phyloP scores from a whole-genome alignment of 2,329 filamentous ascomycete species.

The Neopestalotiopsis sp. region DNA sequence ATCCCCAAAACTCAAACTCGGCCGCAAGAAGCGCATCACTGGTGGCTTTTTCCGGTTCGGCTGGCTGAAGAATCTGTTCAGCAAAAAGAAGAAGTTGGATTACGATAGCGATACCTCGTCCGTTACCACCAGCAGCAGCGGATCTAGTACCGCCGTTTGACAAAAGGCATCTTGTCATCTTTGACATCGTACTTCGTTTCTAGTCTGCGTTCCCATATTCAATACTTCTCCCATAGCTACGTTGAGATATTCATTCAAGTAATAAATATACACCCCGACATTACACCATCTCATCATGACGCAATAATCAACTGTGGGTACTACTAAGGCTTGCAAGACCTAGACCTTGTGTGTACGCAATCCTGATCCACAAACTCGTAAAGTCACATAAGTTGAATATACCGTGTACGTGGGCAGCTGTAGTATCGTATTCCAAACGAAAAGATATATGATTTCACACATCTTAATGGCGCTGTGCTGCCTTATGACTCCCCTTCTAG shows the following conservation, averaged over 20 bases:
- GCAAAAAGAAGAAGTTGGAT: background rate
- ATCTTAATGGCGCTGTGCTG: background rate
- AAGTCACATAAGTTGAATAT: background rate
- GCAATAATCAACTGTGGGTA: no score
- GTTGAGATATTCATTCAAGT: no score
- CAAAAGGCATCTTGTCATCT: no score
- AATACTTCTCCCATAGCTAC: no score
- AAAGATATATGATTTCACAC: background rate
- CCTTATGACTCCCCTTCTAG: background rate
- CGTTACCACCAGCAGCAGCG: background rate
- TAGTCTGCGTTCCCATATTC: no score
- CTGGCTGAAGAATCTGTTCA: background rate
- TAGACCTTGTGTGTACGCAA: no score
- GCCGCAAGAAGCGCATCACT: background rate
- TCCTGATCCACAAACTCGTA: background rate
- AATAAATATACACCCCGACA: no score
- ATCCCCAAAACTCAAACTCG: background rate
- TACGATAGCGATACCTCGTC: background rate
- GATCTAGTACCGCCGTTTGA: no score
- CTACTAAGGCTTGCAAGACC: no score
- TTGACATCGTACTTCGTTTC: no score
- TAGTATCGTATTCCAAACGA: background rate
- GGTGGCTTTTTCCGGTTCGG: background rate
- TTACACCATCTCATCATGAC: no score
- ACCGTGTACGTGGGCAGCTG: background rate